Percentiles rank a stretch among this genome's conserved stretches.
Evolutionary conservation across 345 rosid genomes (phyloP).

Genomic region (Murraya paniculata): DNA sequence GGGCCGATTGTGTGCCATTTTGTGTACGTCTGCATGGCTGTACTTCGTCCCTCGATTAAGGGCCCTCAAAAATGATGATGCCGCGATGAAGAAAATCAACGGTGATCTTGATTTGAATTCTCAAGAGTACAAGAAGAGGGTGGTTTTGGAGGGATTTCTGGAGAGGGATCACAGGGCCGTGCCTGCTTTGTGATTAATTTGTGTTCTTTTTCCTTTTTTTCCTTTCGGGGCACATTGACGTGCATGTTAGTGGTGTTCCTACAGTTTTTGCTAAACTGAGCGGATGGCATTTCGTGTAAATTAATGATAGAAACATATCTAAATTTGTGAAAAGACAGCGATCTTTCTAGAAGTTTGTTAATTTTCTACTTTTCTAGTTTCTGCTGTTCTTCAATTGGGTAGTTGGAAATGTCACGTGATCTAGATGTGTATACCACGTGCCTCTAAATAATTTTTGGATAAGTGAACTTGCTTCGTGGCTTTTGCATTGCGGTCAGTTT

Average conservation of each 20-base stretch:
- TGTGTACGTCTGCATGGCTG: constrained; percentile 63
- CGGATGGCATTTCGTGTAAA: constrained; percentile 20
- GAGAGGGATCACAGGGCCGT: constrained; percentile 45
- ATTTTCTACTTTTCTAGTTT: neutral
- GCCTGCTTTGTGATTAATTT: neutral
- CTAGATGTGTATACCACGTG: neutral
- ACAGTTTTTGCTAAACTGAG: neutral
- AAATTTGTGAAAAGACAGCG: neutral
- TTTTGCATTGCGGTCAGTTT: neutral
- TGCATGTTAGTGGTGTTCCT: neutral
- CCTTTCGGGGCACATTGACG: neutral
- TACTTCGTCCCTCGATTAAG: constrained; percentile 45
- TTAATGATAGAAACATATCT: neutral
- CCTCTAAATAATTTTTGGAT: neutral
- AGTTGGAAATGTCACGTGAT: neutral
- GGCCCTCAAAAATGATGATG: neutral
- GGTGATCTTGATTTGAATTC: constrained; percentile 33
- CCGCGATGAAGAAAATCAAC: neutral
- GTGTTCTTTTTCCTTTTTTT: neutral
- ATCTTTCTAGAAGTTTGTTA: neutral
- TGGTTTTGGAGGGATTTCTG: constrained; percentile 73
- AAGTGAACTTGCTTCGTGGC: neutral
- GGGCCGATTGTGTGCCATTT: constrained; percentile 64
- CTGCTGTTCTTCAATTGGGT: neutral
- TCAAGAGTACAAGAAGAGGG: constrained; percentile 54